A percentile compares a stretch with the other conserved stretches of the same genome.
Conservation (phyloP, 345 rosid genomes). For the Eutrema heterophyllum region DNA sequence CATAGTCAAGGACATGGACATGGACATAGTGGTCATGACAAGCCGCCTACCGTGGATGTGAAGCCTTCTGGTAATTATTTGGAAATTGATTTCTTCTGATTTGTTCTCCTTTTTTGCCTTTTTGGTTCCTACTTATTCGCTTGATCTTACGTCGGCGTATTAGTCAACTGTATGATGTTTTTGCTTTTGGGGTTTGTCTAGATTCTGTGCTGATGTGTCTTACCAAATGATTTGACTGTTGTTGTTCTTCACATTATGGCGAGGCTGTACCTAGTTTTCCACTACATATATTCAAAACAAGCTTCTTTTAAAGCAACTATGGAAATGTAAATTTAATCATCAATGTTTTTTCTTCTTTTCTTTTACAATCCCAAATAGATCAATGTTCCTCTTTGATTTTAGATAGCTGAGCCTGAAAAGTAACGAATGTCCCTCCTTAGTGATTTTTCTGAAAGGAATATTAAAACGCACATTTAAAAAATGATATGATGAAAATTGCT, state of each 20-base stretch:
- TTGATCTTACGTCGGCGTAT: neutral
- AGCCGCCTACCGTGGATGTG: constrained; percentile 38
- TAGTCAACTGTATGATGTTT: neutral
- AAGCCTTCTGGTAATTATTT: constrained; percentile 62
- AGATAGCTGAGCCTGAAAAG: neutral
- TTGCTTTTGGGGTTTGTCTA: constrained; percentile 1
- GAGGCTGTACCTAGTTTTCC: constrained; percentile 6
- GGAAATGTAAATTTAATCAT: neutral
- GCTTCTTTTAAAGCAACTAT: neutral
- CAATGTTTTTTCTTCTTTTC: neutral
- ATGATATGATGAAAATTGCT: no score
- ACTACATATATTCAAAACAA: neutral
- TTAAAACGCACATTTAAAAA: neutral
- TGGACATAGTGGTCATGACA: neutral
- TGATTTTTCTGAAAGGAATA: neutral
- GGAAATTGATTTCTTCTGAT: constrained; percentile 76
- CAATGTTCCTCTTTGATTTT: neutral
- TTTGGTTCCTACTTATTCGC: neutral
- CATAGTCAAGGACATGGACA: neutral
- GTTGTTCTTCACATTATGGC: neutral
- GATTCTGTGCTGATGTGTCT: constrained; percentile 1
- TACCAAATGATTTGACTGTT: constrained; percentile 6
- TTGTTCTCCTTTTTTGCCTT: neutral
- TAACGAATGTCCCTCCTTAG: neutral
- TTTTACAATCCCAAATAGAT: neutral